Percentiles rank a stretch among this genome's conserved stretches.
Evolutionary conservation across 805 yeast species (phyloP).

Genomic region (Candida ipomoeae): DNA sequence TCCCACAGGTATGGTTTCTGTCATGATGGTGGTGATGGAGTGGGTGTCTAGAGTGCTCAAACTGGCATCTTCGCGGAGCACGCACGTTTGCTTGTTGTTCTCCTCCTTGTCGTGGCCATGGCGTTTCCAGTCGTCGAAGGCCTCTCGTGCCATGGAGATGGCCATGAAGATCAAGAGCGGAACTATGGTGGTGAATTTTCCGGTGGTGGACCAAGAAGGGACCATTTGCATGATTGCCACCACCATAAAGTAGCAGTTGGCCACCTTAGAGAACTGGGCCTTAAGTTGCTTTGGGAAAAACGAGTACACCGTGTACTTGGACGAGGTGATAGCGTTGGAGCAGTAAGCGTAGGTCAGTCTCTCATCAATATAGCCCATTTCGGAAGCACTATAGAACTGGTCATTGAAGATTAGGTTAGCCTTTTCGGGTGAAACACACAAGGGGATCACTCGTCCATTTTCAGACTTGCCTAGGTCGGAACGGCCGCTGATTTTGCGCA

Average conservation of each 20-base stretch:
- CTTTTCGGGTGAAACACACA: slow-evolving; percentile 42
- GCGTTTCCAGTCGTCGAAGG: slow-evolving; percentile 86
- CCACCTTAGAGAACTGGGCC: slow-evolving; percentile 90
- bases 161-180: slow-evolving; percentile 84
- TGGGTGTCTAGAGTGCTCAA: slow-evolving; percentile 31
- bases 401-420: slow-evolving; percentile 28
- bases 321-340: slow-evolving; percentile 73
- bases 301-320: slow-evolving; percentile 75
- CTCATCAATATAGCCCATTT: slow-evolving; percentile 57
- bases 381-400: slow-evolving; percentile 21
- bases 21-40: slow-evolving; percentile 35
- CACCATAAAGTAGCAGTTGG: slow-evolving; percentile 83
- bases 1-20: slow-evolving; percentile 30
- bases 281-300: slow-evolving; percentile 84
- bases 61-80: slow-evolving; percentile 30
- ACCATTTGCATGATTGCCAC: slow-evolving; percentile 93
- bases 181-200: slow-evolving; percentile 87
- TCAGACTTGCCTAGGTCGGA: slow-evolving; percentile 18
- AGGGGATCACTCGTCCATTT: slow-evolving; percentile 75
- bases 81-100: slow-evolving; percentile 46
- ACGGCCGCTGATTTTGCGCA: slow-evolving; percentile 7
- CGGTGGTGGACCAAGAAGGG: slow-evolving; percentile 97
- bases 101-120: slow-evolving; percentile 83
- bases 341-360: slow-evolving; percentile 59
- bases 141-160: slow-evolving; percentile 88